Evolutionary conservation across 345 rosid species (phyloP).

Genomic region (Salix dunnii): DNA sequence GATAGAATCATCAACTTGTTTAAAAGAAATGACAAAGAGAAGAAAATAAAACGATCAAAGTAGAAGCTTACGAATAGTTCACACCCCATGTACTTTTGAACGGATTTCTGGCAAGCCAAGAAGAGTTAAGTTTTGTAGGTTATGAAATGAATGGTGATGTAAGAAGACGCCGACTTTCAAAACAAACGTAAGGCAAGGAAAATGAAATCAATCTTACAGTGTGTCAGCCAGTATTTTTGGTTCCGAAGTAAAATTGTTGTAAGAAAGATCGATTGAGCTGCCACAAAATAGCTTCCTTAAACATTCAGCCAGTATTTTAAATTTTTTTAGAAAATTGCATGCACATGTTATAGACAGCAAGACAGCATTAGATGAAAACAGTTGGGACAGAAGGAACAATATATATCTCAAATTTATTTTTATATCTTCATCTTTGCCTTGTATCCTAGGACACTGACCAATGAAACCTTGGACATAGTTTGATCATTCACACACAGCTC

Average conservation of each 20-base stretch:
- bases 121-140: not conserved
- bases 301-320: not conserved
- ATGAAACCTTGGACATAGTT: no score
- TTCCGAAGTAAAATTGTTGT: slow-evolving; percentile 11
- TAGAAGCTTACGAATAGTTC: not conserved
- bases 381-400: no score
- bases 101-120: slow-evolving; percentile 2
- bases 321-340: no score
- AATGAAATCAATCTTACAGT: not conserved
- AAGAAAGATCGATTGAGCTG: slow-evolving; percentile 17
- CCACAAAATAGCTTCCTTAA: not conserved
- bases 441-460: no score
- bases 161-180: no score
- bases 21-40: not conserved
- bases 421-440: no score
- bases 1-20: not conserved
- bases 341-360: not conserved
- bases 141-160: no score
- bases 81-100: slow-evolving; percentile 3
- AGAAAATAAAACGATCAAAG: not conserved
- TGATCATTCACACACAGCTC: no score
- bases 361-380: no score
- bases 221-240: not conserved
- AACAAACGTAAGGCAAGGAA: not conserved
- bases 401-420: no score